Base-by-base conservation (phyloP, 768 basidiomycete genomes). In the Suillus sp. region DNA sequence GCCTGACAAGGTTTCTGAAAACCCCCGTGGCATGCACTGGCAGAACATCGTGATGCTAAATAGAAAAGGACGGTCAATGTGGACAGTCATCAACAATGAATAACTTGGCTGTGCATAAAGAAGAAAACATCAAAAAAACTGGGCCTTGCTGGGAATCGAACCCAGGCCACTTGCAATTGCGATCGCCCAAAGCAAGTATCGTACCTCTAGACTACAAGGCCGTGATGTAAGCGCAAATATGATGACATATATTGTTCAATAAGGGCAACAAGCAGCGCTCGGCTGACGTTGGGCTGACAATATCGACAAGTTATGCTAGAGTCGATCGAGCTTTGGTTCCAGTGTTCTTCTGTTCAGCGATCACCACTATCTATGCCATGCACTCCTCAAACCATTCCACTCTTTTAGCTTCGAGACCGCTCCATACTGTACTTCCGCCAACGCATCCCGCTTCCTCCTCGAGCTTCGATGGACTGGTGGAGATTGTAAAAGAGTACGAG, bases 71-170 rank as follows among this genome's bases (percentile, higher is more conserved):
- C 35, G 11, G 11, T 13, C 11, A 37, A n/a, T n/a, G n/a, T n/a
- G n/a, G n/a, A 13, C 35, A 37, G 11, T 13, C 11, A 37, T 37
- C 35, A 37, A 13, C 11, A 37, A 35, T 32, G 35, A 37, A 37
- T 37, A 13, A 37, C 10, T 11, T 37, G 35, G 35, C 35, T 37
- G 40, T 42, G 14, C 40, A 20, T 42, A 16, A 13, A 14, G 38
- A 14, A 13, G 14, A 16, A 14, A 32, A 51, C 10, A 27, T 51
- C 18, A 30, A 32, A 53, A 53, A 32, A 20, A 11, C 13, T 5
- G 76, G 75, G 77, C 77, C 74, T 75, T 68, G 68, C 76, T 73
- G 77, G 72, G 75, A 78, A 74, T 77, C 72, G 77, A 77, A 77
- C 75, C 75, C 74, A 78, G 74, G 74, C 68, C 76, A 77, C 75